These are phyloP conservation scores for Durio zibethinus DNA, from an alignment of 345 rosid species.

Conservation along the genomic window DNA sequence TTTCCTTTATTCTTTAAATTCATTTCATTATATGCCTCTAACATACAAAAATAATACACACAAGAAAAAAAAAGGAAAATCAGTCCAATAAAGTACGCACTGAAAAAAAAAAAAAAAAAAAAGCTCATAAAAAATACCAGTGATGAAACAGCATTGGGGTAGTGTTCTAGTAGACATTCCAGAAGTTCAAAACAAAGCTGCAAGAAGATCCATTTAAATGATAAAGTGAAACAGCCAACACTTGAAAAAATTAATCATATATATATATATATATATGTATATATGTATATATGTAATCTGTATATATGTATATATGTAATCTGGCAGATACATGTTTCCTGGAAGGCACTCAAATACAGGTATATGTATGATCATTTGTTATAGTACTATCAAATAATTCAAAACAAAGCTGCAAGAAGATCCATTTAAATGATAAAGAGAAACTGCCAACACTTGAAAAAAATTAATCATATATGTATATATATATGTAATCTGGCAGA, in stretches of 20 bases:
- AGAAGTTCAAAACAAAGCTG: conserved; percentile 86
- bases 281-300: too few species aligned
- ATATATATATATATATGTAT: too few species aligned
- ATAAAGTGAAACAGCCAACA: conserved; percentile 17
- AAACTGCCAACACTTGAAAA: conserved; percentile 11
- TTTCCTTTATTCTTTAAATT: conserved; percentile 1
- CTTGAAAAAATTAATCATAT: neutral
- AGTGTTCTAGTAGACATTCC: conserved; percentile 66
- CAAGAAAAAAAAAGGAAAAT: neutral
- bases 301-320: neutral
- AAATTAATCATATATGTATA: neutral
- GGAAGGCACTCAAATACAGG: neutral
- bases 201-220: conserved; percentile 25
- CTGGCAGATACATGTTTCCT: neutral
- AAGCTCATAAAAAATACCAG: conserved; percentile 43
- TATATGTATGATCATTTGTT: neutral
- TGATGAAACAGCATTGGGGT: conserved; percentile 45
- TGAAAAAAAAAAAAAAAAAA: too few species aligned
- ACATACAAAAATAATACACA: neutral
- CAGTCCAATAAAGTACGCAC: neutral
- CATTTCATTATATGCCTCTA: neutral
- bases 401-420: conserved; percentile 68
- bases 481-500: neutral
- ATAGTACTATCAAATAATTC: conserved; percentile 24
- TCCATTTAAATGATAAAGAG: conserved; percentile 13